Evolutionary conservation across 148 eudicot genomes (phyloP), one percentile per base, ranked within the genome.

Genomic region (Pharnaceum exiguum): DNA sequence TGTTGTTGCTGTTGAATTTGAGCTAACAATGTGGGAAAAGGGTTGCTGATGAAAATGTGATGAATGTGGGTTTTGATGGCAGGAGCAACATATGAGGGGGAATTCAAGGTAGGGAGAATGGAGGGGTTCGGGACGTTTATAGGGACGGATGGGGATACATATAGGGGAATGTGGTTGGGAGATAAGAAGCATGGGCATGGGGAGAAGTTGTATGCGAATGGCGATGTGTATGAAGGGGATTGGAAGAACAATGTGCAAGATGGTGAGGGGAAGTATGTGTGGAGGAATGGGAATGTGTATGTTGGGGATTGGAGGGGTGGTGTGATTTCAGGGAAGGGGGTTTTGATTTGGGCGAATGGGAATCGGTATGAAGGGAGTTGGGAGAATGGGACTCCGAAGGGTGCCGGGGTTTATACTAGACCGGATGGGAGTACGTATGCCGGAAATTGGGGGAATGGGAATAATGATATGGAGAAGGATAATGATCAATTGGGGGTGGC

Each of bases 31-130:
- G n/a, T n/a, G n/a, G n/a, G n/a, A n/a, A n/a, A n/a, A n/a, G n/a
- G n/a, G n/a, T n/a, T n/a, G n/a, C n/a, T n/a, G n/a, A n/a, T n/a
- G n/a, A n/a, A n/a, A n/a, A n/a, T n/a, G n/a, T n/a, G n/a, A n/a
- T n/a, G n/a, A n/a, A n/a, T n/a, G n/a, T n/a, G n/a, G n/a, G n/a
- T 76, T 76, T 23, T 71, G 76, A 13, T 76, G 80, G 80, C 81
- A 0, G 81, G 81, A 3, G 81, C 77, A 8, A 68, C 74, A 8
- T 76, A 68, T 46, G 81, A 76, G 48, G 81, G 81, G 2, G 74
- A 69, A 22, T 76, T 76, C 23, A 55, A 39, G 46, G 68, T 52
- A 0, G 81, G 77, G 0, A 30, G 74, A 23, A 72, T 76, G 77
- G 67, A 72, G 3, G 81, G 81, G 10, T 12, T 0, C 2, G 81